Evolutionary conservation across 352 stramenopile genomes (phyloP), one percentile per base, ranked within the genome.

Genomic region (Pythium brachiatum): DNA sequence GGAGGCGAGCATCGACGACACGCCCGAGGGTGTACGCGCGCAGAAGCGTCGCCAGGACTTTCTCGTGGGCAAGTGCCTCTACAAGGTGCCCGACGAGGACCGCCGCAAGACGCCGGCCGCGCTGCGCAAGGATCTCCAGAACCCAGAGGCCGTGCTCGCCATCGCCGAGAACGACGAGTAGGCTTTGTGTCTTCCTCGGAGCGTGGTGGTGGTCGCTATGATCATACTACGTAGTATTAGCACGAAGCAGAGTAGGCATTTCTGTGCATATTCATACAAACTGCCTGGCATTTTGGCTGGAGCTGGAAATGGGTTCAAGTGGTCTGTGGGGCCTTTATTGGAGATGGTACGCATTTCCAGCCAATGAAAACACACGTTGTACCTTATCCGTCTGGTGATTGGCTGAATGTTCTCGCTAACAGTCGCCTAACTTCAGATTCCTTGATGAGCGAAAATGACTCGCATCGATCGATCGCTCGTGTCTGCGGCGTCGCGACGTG

Each of bases 61-160:
- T 62, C 74, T 97, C 39, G 83, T 92, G 36, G 88, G 81, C 69
- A 96, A 97, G 75, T 84, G 86, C 32, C 66, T 97, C 48, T 90
- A 90, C 64, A 78, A 89, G 68, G 71, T 95, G 55, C 80, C 79
- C n/a, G 86, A 95, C 60, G 83, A 95, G 46, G 78, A 88, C 51
- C 56, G 43, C 27, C 51, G 44, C 46, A 54, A 48, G 25, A 57
- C 58, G 38, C 57, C 58, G 3, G 44, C 32, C 8, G 64, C 57
- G 43, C 64, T 70, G 23, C 43, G 43, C 41, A 50, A 57, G 18
- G 56, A 69, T 53, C 58, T 68, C 7, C 66, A 77, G 21, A 74
- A 78, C 62, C 69, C 62, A 11, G 73, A 86, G 54, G 73, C 73
- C 20, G 77, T 73, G 64, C 60, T 91, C 20, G 54, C 67, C 20